Evolutionary conservation across 305 asterid species (phyloP).

Genomic region (Rubia tinctorum): DNA sequence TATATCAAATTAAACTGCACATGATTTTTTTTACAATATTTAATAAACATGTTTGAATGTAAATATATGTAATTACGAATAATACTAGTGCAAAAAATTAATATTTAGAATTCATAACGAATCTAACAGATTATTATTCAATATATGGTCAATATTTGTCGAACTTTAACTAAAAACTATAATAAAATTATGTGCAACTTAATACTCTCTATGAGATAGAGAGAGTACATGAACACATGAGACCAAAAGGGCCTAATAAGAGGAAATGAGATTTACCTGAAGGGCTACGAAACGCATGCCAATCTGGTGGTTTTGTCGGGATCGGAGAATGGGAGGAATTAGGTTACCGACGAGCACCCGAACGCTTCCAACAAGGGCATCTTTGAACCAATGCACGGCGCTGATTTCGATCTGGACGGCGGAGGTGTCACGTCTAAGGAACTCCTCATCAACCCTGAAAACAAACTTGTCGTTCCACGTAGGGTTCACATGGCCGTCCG

Average conservation of each 20-base stretch:
- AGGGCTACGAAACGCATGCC: constrained; percentile 89
- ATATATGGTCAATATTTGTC: too few relatives aligned
- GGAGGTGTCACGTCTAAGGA: constrained; percentile 58
- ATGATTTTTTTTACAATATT: too few relatives aligned
- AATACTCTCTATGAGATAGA: too few relatives aligned
- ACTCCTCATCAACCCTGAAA: constrained; percentile 81
- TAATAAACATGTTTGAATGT: too few relatives aligned
- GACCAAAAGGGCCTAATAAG: neutral
- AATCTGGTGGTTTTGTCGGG: constrained; percentile 25
- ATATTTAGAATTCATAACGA: too few relatives aligned
- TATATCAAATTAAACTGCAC: too few relatives aligned
- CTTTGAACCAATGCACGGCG: constrained; percentile 61
- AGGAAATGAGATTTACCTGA: constrained; percentile 41
- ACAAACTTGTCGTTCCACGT: constrained; percentile 96
- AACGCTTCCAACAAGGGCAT: constrained; percentile 61
- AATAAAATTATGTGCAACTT: too few relatives aligned
- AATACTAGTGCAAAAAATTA: too few relatives aligned
- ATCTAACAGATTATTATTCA: too few relatives aligned
- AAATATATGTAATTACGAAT: too few relatives aligned
- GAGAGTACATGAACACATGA: neutral
- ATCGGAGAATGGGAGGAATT: constrained; percentile 44
- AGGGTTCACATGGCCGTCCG: constrained; percentile 59
- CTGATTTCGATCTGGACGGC: constrained; percentile 77
- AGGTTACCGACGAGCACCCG: constrained; percentile 79
- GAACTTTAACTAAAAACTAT: too few relatives aligned